Conservation (phyloP, 352 stramenopile genomes). For the Globisporangium cederbergense region DNA sequence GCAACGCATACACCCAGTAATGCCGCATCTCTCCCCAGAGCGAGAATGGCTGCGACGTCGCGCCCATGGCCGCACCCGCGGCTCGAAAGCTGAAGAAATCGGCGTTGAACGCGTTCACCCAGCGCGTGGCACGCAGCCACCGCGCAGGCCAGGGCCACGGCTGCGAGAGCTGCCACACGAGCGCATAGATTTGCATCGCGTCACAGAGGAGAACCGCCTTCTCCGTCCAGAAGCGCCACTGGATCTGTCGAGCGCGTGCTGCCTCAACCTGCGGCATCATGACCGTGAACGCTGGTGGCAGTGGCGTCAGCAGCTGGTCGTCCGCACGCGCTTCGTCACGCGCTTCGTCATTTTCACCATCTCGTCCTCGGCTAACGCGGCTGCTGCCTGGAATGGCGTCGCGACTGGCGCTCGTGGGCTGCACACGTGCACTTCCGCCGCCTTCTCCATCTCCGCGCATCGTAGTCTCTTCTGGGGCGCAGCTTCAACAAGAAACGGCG, state of each 20-base stretch:
- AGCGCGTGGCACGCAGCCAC: constrained; percentile 50
- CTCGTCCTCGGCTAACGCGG: neutral
- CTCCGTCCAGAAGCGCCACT: constrained; percentile 57
- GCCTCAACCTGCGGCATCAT: neutral
- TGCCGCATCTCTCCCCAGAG: constrained; percentile 52
- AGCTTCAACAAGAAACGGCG: neutral
- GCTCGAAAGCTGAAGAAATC: constrained; percentile 52
- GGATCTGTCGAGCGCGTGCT: constrained; percentile 21
- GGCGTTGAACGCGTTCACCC: constrained; percentile 46
- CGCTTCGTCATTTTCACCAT: neutral
- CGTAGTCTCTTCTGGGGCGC: neutral
- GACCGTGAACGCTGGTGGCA: neutral
- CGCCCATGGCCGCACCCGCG: constrained; percentile 54
- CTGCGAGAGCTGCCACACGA: constrained; percentile 79
- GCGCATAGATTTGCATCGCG: constrained; percentile 52
- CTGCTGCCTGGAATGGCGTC: neutral
- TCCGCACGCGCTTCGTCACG: neutral
- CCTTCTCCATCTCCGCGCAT: neutral
- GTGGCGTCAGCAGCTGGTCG: neutral
- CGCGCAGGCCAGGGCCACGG: constrained; percentile 65
- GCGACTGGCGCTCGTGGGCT: neutral
- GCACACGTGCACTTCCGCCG: neutral
- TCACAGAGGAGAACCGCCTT: constrained; percentile 45
- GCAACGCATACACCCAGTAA: constrained; percentile 64
- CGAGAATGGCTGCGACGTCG: constrained; percentile 49